phyloP scores from a whole-genome alignment of 805 yeast genomes.

The Trichomonascus vanleenenianus region DNA sequence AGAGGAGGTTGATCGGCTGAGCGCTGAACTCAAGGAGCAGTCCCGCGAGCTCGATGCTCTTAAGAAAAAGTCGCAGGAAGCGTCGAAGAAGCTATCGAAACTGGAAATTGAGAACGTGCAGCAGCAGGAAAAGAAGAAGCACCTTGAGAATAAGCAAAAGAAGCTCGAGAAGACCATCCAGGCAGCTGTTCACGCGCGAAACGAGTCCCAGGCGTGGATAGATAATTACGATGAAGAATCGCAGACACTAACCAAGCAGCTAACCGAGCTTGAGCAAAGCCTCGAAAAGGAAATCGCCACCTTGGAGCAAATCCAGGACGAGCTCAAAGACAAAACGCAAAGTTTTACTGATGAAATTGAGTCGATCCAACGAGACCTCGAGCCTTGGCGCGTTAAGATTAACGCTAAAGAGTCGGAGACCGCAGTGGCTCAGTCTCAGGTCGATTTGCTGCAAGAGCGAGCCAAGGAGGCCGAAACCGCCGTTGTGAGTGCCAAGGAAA shows the following conservation, averaged over 20 bases:
- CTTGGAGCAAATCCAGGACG: constrained; percentile 57
- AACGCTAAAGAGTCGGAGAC: constrained; percentile 56
- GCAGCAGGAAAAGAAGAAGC: constrained; percentile 69
- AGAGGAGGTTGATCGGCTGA: constrained; percentile 30
- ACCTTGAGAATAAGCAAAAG: constrained; percentile 47
- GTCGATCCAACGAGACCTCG: constrained; percentile 52
- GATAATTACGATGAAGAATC: constrained; percentile 39
- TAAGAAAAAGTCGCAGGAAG: constrained; percentile 26
- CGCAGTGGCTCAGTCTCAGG: constrained; percentile 54
- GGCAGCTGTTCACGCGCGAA: constrained; percentile 38
- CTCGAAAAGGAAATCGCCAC: constrained; percentile 45
- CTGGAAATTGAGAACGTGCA: constrained; percentile 56
- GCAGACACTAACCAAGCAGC: constrained; percentile 36
- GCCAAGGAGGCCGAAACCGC: constrained; percentile 38
- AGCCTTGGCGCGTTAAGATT: constrained; percentile 75
- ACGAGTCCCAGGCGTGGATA: constrained; percentile 41
- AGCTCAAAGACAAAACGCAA: constrained; percentile 67
- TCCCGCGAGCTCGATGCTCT: constrained; percentile 17
- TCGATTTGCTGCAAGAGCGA: constrained; percentile 49
- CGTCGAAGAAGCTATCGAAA: constrained; percentile 26
- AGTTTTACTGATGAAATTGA: constrained; percentile 60
- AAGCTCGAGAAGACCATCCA: constrained; percentile 51
- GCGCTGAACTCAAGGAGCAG: constrained; percentile 14
- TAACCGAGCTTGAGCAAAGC: constrained; percentile 37
- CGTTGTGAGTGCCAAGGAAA: constrained; percentile 35